Evolutionary conservation across 2,329 filamentous ascomycete genomes (phyloP).

Genomic region (Venturia aucupariae): DNA sequence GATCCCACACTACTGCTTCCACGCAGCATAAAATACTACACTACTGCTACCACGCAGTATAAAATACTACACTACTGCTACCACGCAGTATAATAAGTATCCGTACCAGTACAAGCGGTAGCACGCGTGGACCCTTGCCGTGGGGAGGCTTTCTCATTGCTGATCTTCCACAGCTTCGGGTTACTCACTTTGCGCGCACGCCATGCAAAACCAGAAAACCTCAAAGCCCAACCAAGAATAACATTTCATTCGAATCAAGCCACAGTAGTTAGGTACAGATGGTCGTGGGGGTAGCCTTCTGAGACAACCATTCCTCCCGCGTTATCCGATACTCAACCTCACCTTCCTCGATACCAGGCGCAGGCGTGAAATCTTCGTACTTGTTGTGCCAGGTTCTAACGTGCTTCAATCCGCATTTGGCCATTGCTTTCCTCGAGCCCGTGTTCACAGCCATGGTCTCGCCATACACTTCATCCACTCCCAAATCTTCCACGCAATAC

Average conservation of each 20-base stretch:
- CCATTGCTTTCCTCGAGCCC: slow-evolving; percentile 7
- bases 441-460: slow-evolving; percentile 10
- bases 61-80: no score
- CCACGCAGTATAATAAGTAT: no score
- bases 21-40: no score
- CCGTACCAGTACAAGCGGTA: no score
- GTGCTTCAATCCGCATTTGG: slow-evolving; percentile 9
- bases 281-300: neutral
- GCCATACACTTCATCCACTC: slow-evolving; percentile 8
- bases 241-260: no score
- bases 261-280: neutral
- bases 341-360: slow-evolving; percentile 9
- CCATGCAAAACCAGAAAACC: neutral
- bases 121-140: neutral
- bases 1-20: no score
- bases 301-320: slow-evolving; percentile 4
- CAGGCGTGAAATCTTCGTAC: slow-evolving; percentile 10
- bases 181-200: neutral
- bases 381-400: slow-evolving; percentile 11
- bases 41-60: no score
- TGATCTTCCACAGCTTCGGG: neutral
- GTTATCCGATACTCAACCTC: slow-evolving; percentile 11
- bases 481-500: slow-evolving; percentile 7
- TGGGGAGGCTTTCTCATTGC: neutral
- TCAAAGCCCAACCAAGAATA: neutral